phyloP scores from a whole-genome alignment of 2,329 filamentous ascomycete genomes.

The Apiospora phragmitis region DNA sequence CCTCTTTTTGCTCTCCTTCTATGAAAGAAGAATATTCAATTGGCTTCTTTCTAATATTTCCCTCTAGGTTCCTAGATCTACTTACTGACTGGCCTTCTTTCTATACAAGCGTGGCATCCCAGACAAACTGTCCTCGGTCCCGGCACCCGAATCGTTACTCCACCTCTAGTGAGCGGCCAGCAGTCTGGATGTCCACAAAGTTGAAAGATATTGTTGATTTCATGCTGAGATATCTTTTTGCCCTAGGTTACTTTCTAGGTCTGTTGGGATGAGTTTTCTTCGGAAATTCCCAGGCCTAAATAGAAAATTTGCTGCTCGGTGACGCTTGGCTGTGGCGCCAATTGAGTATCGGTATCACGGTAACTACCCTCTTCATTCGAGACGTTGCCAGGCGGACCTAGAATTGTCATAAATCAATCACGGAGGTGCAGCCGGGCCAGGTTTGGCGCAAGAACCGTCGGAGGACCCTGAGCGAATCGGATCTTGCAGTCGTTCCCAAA shows the following conservation, averaged over 20 bases:
- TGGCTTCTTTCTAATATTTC: neutral
- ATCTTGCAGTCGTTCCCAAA: neutral
- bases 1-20: neutral
- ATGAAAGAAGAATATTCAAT: neutral
- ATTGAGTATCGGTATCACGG: neutral
- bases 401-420: neutral
- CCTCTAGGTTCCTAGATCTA: too few relatives aligned
- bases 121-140: neutral
- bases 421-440: neutral
- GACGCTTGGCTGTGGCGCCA: neutral
- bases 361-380: neutral
- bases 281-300: neutral
- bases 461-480: neutral
- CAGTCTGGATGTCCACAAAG: neutral
- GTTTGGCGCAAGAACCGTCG: neutral
- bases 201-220: neutral
- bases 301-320: neutral
- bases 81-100: too few relatives aligned
- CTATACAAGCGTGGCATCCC: neutral
- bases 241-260: too few relatives aligned
- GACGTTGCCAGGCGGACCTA: neutral
- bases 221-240: neutral
- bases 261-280: neutral
- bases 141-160: neutral
- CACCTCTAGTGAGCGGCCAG: neutral